phyloP scores from a whole-genome alignment of 805 yeast species.

The Kluyveromyces lactis region DNA sequence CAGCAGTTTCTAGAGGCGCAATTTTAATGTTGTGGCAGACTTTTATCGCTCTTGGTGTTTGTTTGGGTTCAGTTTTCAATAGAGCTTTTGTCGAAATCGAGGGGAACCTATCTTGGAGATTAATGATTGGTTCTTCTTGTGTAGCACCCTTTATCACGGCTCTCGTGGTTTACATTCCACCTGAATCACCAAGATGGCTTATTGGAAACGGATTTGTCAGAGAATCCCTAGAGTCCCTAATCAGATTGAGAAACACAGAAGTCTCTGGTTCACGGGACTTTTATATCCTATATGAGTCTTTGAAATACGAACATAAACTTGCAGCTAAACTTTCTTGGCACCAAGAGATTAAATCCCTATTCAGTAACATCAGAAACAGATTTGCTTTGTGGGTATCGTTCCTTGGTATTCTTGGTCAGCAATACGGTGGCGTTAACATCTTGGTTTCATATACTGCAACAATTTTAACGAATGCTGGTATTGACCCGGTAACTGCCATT shows the following conservation, averaged over 20 bases:
- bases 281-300: conserved; percentile 47
- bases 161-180: conserved; percentile 45
- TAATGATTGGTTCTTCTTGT: conserved; percentile 57
- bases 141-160: conserved; percentile 50
- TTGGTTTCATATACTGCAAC: conserved; percentile 45
- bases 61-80: conserved; percentile 54
- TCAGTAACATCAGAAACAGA: conserved; percentile 40
- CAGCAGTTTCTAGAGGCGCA: conserved; percentile 53
- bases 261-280: conserved; percentile 59
- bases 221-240: conserved; percentile 44
- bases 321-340: conserved; percentile 30
- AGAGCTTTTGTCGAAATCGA: conserved; percentile 45
- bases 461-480: conserved; percentile 38
- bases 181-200: conserved; percentile 68
- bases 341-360: conserved; percentile 34
- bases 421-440: conserved; percentile 47
- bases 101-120: conserved; percentile 50
- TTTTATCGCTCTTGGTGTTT: conserved; percentile 67
- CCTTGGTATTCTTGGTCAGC: conserved; percentile 46
- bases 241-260: conserved; percentile 36
- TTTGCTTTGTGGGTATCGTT: conserved; percentile 43
- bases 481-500: conserved; percentile 36
- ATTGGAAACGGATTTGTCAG: conserved; percentile 42
- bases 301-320: conserved; percentile 40
- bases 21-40: conserved; percentile 67